Conservation (phyloP, 371 early-diverging fungal genomes). For the Fennellomyces sp. region DNA sequence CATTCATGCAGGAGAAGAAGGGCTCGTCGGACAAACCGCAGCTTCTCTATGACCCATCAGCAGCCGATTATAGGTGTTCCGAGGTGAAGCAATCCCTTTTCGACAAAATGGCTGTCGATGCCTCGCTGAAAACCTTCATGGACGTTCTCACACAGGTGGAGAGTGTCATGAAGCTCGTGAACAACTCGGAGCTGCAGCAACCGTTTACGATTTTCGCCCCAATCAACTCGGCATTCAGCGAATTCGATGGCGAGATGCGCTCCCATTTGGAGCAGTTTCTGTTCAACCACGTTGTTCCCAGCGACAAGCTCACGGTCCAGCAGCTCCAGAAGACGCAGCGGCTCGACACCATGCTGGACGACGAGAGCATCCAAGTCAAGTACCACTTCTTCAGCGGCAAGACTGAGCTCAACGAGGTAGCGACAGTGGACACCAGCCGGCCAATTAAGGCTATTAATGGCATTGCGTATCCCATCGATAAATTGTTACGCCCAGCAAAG, state of each 20-base stretch:
- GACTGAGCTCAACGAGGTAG: conserved; percentile 29
- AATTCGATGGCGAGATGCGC: conserved; percentile 18
- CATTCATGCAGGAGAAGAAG: conserved; percentile 1
- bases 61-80: conserved; percentile 34
- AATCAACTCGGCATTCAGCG: conserved; percentile 39
- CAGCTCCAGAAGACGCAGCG: conserved; percentile 16
- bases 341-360: conserved; percentile 26
- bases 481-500: conserved; percentile 27
- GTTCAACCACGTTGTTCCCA: conserved; percentile 39
- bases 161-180: conserved; percentile 32
- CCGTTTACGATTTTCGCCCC: conserved; percentile 46
- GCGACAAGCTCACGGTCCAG: conserved; percentile 19
- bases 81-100: conserved; percentile 35
- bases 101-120: conserved; percentile 49
- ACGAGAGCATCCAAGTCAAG: conserved; percentile 30
- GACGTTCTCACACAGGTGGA: conserved; percentile 42
- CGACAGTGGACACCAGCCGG: conserved; percentile 30
- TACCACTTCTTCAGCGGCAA: conserved; percentile 25
- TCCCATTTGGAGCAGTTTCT: conserved; percentile 31
- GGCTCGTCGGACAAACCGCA: conserved; percentile 4
- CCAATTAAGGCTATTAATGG: conserved; percentile 43
- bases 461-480: conserved; percentile 48
- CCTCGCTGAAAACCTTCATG: conserved; percentile 46
- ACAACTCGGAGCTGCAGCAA: conserved; percentile 24
- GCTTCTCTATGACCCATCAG: conserved; percentile 39